These are phyloP conservation scores for Cladophialophora bantiana DNA, from an alignment of 2,329 filamentous ascomycete genomes.

Conservation along the genomic window DNA sequence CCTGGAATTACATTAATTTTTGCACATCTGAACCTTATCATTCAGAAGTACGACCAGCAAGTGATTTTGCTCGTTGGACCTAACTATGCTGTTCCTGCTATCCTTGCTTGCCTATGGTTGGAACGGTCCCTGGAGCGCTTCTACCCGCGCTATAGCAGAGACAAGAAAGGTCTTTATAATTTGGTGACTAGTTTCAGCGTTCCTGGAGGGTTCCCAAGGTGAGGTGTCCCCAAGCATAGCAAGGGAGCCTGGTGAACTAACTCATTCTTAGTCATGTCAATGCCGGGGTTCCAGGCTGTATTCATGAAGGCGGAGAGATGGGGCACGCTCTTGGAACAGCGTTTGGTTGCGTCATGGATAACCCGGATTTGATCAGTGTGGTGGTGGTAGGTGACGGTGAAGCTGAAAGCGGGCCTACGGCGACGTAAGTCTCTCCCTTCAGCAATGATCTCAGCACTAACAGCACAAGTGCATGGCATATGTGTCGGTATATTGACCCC, in stretches of 20 bases:
- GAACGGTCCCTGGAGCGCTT: constrained; percentile 69
- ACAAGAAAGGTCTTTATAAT: constrained; percentile 62
- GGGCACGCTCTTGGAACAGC: constrained; percentile 71
- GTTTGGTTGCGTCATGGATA: constrained; percentile 74
- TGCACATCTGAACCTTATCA: constrained; percentile 69
- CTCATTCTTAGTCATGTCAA: constrained; percentile 62
- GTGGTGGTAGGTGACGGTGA: constrained; percentile 41
- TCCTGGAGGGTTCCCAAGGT: constrained; percentile 66
- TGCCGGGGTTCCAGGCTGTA: constrained; percentile 70
- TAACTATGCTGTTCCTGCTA: constrained; percentile 70
- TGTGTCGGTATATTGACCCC: constrained; percentile 70
- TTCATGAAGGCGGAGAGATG: constrained; percentile 74
- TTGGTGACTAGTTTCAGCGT: constrained; percentile 69
- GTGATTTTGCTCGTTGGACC: constrained; percentile 71
- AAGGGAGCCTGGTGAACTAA: no score
- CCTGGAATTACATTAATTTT: constrained; percentile 72
- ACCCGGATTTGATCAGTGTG: constrained; percentile 46
- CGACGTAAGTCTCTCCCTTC: constrained; percentile 48
- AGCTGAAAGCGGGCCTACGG: constrained; percentile 65
- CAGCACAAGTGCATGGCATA: constrained; percentile 63
- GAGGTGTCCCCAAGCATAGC: no score
- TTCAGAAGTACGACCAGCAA: constrained; percentile 63
- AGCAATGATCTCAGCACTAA: no score
- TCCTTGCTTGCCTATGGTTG: constrained; percentile 69
- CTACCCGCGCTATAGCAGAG: constrained; percentile 64